phyloP scores from a whole-genome alignment of 202 grass and related monocot genomes.

The Carex sylvatica region DNA sequence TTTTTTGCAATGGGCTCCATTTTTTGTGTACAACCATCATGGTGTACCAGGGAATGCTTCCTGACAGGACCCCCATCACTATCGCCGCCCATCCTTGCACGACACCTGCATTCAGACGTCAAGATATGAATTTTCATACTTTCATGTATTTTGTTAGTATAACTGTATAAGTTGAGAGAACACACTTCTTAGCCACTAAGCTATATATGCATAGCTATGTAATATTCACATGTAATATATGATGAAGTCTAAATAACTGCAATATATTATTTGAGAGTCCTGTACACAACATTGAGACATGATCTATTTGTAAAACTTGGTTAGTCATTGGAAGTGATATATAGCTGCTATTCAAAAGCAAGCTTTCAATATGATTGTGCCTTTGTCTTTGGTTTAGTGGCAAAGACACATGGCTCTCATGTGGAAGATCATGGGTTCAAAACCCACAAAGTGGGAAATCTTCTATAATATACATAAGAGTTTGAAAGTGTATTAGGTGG shows the following conservation, averaged over 20 bases:
- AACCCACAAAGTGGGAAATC: no score
- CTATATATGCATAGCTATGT: not conserved
- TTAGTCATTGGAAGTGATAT: no score
- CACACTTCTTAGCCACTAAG: not conserved
- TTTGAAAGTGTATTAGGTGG: no score
- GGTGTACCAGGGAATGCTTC: conserved; percentile 84
- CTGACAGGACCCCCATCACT: conserved; percentile 65
- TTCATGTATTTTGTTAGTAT: not conserved
- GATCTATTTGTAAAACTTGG: no score
- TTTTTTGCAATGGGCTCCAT: conserved; percentile 45
- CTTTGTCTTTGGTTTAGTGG: no score
- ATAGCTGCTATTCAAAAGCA: no score
- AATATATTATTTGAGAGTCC: not conserved
- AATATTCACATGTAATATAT: not conserved
- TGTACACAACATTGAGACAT: not conserved
- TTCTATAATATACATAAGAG: no score
- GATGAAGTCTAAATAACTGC: not conserved
- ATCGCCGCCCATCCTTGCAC: conserved; percentile 76
- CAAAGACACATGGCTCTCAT: no score
- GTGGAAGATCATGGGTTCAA: no score
- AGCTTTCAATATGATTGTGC: not conserved
- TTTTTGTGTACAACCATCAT: conserved; percentile 84
- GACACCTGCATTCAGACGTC: conserved; percentile 33
- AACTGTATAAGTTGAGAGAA: not conserved
- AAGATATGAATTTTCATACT: not conserved